phyloP scores from a whole-genome alignment of 768 basidiomycete species.

The Lactarius indigo region DNA sequence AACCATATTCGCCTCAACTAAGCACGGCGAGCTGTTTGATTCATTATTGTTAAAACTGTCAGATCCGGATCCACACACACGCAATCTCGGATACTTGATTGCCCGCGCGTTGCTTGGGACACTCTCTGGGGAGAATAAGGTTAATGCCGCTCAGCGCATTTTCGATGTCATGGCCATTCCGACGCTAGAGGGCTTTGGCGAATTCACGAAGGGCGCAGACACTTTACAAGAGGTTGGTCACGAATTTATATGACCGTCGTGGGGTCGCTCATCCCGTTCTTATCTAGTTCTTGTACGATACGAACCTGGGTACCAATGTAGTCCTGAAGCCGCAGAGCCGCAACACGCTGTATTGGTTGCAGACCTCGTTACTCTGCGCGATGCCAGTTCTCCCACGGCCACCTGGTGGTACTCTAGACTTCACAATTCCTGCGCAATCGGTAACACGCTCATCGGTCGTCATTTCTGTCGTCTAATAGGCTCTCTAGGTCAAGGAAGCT shows the following conservation, averaged over 20 bases:
- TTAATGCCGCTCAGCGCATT: slow-evolving; percentile 49
- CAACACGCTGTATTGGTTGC: slow-evolving; percentile 53
- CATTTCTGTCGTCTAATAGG: not conserved
- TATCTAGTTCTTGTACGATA: slow-evolving; percentile 45
- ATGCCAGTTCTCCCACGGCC: slow-evolving; percentile 51
- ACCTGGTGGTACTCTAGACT: slow-evolving; percentile 41
- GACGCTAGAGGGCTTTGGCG: slow-evolving; percentile 44
- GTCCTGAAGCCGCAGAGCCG: slow-evolving; percentile 59
- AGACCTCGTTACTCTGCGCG: slow-evolving; percentile 51
- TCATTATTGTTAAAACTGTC: slow-evolving; percentile 51
- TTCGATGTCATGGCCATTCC: slow-evolving; percentile 46
- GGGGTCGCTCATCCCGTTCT: not conserved
- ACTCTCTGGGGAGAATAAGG: slow-evolving; percentile 54
- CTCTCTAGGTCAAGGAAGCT: slow-evolving; percentile 9
- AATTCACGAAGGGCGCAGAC: slow-evolving; percentile 32
- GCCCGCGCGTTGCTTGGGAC: slow-evolving; percentile 56
- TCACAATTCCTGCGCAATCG: slow-evolving; percentile 38
- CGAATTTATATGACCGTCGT: not conserved
- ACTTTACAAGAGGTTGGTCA: slow-evolving; percentile 32
- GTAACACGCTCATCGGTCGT: slow-evolving; percentile 8
- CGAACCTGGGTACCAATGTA: slow-evolving; percentile 45
- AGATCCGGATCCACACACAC: slow-evolving; percentile 47
- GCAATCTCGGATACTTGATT: slow-evolving; percentile 58
- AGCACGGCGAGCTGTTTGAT: slow-evolving; percentile 41
- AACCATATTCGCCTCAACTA: slow-evolving; percentile 56